Evolutionary conservation across 179 eudicot genomes (phyloP), one percentile per base, ranked within the genome.

Genomic region (Beta lomatogona): DNA sequence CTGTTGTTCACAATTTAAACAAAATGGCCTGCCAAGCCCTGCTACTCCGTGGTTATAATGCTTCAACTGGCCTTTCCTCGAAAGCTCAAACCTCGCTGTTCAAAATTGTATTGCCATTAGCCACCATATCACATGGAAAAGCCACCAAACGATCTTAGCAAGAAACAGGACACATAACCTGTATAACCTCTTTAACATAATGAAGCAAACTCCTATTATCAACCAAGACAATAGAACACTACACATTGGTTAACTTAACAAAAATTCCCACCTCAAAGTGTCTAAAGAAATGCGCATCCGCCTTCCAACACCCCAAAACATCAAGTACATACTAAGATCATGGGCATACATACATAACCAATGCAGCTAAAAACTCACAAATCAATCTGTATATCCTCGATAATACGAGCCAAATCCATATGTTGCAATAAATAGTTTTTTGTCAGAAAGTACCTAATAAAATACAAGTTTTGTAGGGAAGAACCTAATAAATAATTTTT

Each of bases 1-100:
- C 9, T 22, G 57, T 45, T 71, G 76, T 67, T 82, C 72, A 16
- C 73, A 36, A 15, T 71, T 76, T 83, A 79, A 68, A 67, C 36
- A 48, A 21, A 28, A 55, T 68, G 82, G 59, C 18, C 48, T 78
- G 41, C 80, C 82, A 75, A 71, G 70, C 60, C 82, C 77, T n/a
- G 36, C 68, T 61, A 41, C 77, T n/a, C 22, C 77, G 22, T 50
- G 50, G 61, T 69, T 68, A 52, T 16, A 41, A 67, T 63, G 75
- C 82, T 79, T 82, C 41, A 75, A 14, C 46, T 54, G 31, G 31
- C 31, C 0, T 28, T 28, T 28, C 31, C 0, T 69, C 9, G 70
- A 73, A 73, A 16, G 48, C 68, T 81, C 72, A 44, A 73, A 66
- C 75, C 44, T 73, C 78, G 71, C 86, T 81, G 77, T 46, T 73